A percentile compares a stretch with the other conserved stretches of the same genome.
phyloP scores from a whole-genome alignment of 2,329 filamentous ascomycete genomes.

The Aspergillus sp. region DNA sequence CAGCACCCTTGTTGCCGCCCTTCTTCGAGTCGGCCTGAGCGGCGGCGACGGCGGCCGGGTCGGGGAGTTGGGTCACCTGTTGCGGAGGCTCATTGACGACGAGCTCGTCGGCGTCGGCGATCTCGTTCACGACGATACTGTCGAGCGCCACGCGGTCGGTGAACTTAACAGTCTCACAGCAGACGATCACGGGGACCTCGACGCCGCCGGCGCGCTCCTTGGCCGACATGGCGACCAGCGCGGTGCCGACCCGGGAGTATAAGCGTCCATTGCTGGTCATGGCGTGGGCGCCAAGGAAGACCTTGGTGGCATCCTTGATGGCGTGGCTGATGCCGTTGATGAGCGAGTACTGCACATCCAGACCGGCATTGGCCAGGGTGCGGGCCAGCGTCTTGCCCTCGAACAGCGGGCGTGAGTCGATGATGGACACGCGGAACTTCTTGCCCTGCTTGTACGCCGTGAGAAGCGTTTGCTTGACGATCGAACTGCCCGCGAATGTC shows the following conservation, averaged over 20 bases:
- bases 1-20: conserved; percentile 24
- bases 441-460: conserved; percentile 68
- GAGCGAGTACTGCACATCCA: conserved; percentile 77
- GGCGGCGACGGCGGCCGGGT: conserved; percentile 20
- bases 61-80: conserved; percentile 32
- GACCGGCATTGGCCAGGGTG: conserved; percentile 64
- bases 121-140: conserved; percentile 91
- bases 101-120: conserved; percentile 71
- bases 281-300: conserved; percentile 83
- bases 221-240: conserved; percentile 80
- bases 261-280: conserved; percentile 94
- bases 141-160: conserved; percentile 85
- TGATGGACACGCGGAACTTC: conserved; percentile 76
- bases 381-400: conserved; percentile 71
- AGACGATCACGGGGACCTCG: conserved; percentile 78
- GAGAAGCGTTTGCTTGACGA: conserved; percentile 79
- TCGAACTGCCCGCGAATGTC: conserved; percentile 80
- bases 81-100: conserved; percentile 29
- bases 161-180: conserved; percentile 95
- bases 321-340: conserved; percentile 74
- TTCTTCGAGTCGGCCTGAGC: conserved; percentile 28
- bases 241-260: conserved; percentile 83
- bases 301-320: conserved; percentile 67
- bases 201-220: conserved; percentile 55
- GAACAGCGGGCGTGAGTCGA: conserved; percentile 71